Evolutionary conservation across 2,329 filamentous ascomycete species (phyloP).

Genomic region (Huntiella savannae): DNA sequence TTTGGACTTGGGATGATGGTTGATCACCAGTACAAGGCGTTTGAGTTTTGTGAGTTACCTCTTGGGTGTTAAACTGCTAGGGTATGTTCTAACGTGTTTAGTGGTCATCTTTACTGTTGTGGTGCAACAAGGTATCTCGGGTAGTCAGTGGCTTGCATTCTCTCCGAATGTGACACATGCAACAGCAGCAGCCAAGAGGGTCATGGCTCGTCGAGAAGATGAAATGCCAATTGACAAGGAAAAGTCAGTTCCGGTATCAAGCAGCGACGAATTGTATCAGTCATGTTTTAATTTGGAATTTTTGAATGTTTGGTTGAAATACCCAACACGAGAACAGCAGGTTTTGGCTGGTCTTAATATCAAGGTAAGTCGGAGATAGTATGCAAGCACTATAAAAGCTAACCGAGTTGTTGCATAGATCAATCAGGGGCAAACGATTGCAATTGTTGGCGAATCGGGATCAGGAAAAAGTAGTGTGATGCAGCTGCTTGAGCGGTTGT

Average conservation of each 20-base stretch:
- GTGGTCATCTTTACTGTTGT: conserved; percentile 12
- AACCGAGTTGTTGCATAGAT: conserved; percentile 3
- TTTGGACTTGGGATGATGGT: conserved; percentile 10
- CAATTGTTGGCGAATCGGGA: conserved; percentile 10
- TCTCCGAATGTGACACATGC: conserved; percentile 44
- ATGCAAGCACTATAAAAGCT: background rate
- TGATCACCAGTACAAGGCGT: conserved; percentile 7
- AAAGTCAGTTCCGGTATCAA: background rate
- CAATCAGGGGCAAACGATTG: conserved; percentile 10
- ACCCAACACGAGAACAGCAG: conserved; percentile 8
- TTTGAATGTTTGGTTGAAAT: conserved; percentile 12
- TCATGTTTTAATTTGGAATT: conserved; percentile 8
- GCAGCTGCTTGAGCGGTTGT: conserved; percentile 16
- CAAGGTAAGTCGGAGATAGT: conserved; percentile 3
- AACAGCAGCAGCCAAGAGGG: conserved; percentile 38
- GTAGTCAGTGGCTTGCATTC: conserved; percentile 46
- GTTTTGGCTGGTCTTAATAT: conserved; percentile 12
- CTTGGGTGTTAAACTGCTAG: background rate
- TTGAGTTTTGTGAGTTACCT: conserved; percentile 11
- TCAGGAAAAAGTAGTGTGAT: conserved; percentile 17
- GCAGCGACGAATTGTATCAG: background rate
- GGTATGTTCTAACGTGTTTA: conserved; percentile 1
- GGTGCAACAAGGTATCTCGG: conserved; percentile 11
- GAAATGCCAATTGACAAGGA: background rate
- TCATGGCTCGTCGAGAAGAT: conserved; percentile 16